A percentile compares a stretch with the other conserved stretches of the same genome.
Conservation (phyloP, 2,329 filamentous ascomycete genomes). For the Aureobasidium uvarum region DNA sequence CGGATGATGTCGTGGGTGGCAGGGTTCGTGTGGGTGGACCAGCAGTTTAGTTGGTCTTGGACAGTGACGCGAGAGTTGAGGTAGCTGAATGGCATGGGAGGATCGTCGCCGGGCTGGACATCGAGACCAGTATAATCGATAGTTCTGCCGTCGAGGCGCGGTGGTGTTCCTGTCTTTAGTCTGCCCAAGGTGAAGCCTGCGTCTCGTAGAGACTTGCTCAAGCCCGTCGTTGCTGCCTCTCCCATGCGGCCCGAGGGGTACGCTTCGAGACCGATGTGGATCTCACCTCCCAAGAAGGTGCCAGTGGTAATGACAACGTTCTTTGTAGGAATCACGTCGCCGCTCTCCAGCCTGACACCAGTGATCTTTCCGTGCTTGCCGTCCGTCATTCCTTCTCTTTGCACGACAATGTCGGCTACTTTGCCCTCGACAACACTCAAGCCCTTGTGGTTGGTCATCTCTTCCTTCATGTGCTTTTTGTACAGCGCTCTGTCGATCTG, state of each 20-base stretch:
- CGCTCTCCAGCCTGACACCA: constrained; percentile 82
- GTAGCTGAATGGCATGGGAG: constrained; percentile 88
- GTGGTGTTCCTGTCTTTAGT: constrained; percentile 93
- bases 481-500: constrained; percentile 93
- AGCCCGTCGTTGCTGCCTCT: constrained; percentile 85
- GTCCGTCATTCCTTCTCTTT: constrained; percentile 51
- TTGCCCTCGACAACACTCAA: constrained; percentile 79
- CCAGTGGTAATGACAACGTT: constrained; percentile 94
- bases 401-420: constrained; percentile 85
- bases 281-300: constrained; percentile 92
- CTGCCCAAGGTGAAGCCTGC: constrained; percentile 88
- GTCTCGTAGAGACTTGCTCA: constrained; percentile 85
- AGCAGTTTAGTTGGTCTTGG: constrained; percentile 78
- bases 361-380: constrained; percentile 68
- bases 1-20: constrained; percentile 79
- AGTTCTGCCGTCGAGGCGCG: constrained; percentile 74
- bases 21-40: constrained; percentile 83
- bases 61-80: constrained; percentile 77
- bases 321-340: constrained; percentile 74
- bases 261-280: constrained; percentile 80
- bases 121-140: constrained; percentile 76
- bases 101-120: constrained; percentile 75
- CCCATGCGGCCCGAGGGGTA: constrained; percentile 90
- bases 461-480: constrained; percentile 84
- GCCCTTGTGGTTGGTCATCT: constrained; percentile 74